phyloP scores from a whole-genome alignment of 2,329 filamentous ascomycete species.

The Pestalotiopsis sp. region DNA sequence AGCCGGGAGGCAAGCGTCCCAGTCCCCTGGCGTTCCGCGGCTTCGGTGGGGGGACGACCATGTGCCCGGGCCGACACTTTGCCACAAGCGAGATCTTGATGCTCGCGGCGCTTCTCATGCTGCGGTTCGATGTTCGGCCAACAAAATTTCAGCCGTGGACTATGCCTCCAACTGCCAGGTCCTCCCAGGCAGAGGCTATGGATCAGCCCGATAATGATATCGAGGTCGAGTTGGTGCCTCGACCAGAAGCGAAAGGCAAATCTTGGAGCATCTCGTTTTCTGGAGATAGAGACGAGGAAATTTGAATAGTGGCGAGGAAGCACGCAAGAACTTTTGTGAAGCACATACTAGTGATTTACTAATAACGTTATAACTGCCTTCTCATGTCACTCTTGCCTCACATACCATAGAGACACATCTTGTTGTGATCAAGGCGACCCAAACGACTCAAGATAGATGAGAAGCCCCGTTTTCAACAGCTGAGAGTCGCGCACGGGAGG shows the following conservation, averaged over 20 bases:
- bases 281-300: no score
- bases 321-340: no score
- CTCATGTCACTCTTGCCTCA: no score
- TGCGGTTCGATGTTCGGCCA: conserved; percentile 20
- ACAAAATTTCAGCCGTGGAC: neutral
- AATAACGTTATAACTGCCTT: no score
- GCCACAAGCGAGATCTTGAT: conserved; percentile 16
- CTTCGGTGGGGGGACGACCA: conserved; percentile 17
- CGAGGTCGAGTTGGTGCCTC: neutral
- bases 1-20: neutral
- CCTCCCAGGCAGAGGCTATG: neutral
- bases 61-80: conserved; percentile 21
- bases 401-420: no score
- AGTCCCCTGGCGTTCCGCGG: conserved; percentile 19
- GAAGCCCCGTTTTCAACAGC: no score
- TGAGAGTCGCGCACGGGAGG: no score
- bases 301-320: no score
- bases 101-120: conserved; percentile 12
- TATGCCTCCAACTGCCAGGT: neutral
- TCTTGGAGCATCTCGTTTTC: no score
- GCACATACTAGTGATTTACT: no score
- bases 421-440: no score
- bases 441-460: no score
- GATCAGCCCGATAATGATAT: neutral
- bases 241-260: neutral